These are phyloP conservation scores for Ophiostoma australiae DNA, from an alignment of 2,329 filamentous ascomycete genomes.

Conservation along the genomic window DNA sequence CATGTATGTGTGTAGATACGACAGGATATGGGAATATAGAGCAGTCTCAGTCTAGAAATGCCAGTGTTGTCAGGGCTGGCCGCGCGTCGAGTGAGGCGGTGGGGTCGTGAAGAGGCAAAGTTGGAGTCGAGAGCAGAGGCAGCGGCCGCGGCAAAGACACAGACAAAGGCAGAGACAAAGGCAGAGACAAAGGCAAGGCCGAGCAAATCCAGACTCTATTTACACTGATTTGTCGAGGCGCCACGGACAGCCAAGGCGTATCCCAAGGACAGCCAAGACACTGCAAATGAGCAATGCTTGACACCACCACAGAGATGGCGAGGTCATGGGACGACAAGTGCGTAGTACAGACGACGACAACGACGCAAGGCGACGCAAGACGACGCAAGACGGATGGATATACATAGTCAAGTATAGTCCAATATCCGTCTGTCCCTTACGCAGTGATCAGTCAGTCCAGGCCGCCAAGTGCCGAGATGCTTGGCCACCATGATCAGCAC, in stretches of 20 bases:
- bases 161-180: not conserved
- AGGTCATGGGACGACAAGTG: not conserved
- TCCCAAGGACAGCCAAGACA: not conserved
- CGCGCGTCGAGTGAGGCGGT: slow-evolving; percentile 4
- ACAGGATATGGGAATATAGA: too few relatives aligned
- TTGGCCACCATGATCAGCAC: slow-evolving; percentile 4
- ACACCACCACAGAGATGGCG: too few relatives aligned
- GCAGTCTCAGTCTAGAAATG: too few relatives aligned
- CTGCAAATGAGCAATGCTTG: not conserved
- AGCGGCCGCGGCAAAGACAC: not conserved
- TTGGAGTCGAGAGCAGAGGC: not conserved
- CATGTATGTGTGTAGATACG: too few relatives aligned
- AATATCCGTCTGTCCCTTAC: not conserved
- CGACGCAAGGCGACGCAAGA: not conserved
- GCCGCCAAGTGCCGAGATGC: slow-evolving; percentile 17
- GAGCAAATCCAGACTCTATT: not conserved
- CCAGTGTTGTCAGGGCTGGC: not conserved
- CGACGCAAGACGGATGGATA: slow-evolving; percentile 5
- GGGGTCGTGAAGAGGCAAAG: not conserved
- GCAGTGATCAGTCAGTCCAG: not conserved
- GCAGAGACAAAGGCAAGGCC: not conserved
- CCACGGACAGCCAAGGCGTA: not conserved
- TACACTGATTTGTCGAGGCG: not conserved
- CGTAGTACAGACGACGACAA: not conserved
- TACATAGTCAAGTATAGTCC: not conserved